Base-by-base conservation (phyloP, 2,329 filamentous ascomycete genomes). In the Raffaelea deltoideospora region DNA sequence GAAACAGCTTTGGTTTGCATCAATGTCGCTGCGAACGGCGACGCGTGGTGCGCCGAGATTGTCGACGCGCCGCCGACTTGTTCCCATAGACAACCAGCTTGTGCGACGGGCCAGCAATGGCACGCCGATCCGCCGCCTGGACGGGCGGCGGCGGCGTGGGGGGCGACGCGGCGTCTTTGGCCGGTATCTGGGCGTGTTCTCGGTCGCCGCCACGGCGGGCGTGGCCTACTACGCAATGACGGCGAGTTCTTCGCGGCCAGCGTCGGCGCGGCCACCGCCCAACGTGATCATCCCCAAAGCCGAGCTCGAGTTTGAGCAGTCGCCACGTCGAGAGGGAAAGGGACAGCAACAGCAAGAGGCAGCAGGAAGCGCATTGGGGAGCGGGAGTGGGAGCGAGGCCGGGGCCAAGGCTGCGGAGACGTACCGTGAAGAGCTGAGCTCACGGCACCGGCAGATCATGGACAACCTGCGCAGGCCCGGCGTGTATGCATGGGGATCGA, bases 401-500 rank as follows among this genome's bases (percentile, higher is more conserved):
- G n/a, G n/a, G n/a, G n/a, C n/a, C n/a, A n/a, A n/a, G n/a, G n/a
- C 4, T 15, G 21, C 29, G n/a, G 28, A 7, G 26, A 14, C 28
- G n/a, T 30, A 30, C 18, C 28, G 15, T n/a, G 28, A 6, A 13
- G 10, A 18, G 4, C 28, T 93, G 47, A 88, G 81, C 51, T 83
- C 87, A 79, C 84, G 93, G 53, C 85, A 93, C 58, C 60, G 84
- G 6, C 88, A 95, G 60, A 81, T 94, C 40, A 85, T 82, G 60
- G 75, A 73, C 51, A 92, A 83, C 56, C 76, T 70, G 67, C 72
- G 75, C 56, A 77, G 82, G 41, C 88, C 90, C 0, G 90, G 87
- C 2, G 80, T 96, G 0, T 96, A 93, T 57, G 76, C 80, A 5
- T 98, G 90, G 88, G 90, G 90, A 1, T 85, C 80, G 15, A 98